A percentile compares a stretch with the other conserved stretches of the same genome.
These are phyloP conservation scores for Pyricularia grisea DNA, from an alignment of 2,329 filamentous ascomycete genomes.

Conservation along the genomic window DNA sequence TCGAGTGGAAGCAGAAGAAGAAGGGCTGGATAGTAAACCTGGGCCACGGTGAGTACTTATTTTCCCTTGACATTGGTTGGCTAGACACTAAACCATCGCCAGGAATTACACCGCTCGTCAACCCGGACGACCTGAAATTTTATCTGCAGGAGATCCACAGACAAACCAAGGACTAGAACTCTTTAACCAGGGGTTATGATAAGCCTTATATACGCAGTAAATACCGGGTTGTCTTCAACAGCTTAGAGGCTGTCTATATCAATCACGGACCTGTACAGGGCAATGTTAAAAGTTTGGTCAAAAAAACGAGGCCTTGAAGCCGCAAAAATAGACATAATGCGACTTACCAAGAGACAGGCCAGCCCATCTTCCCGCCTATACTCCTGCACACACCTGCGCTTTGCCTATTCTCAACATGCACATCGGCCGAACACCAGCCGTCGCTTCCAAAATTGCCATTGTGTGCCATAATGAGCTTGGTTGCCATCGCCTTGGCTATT, in stretches of 20 bases:
- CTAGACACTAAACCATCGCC: background rate
- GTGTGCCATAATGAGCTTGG: slow-evolving; percentile 46
- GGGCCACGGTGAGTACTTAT: slow-evolving; percentile 64
- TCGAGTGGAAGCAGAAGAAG: slow-evolving; percentile 63
- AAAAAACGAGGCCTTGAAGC: background rate
- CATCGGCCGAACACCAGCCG: slow-evolving; percentile 52
- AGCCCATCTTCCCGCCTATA: slow-evolving; percentile 45
- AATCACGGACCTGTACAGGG: slow-evolving; percentile 11
- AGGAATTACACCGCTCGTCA: slow-evolving; percentile 91
- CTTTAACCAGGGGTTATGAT: background rate
- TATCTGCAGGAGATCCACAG: slow-evolving; percentile 90
- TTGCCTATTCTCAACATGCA: slow-evolving; percentile 47
- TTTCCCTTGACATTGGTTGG: background rate
- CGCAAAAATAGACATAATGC: background rate
- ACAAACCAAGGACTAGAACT: slow-evolving; percentile 32
- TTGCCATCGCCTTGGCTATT: slow-evolving; percentile 51
- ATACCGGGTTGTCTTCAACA: background rate
- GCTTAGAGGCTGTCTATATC: slow-evolving; percentile 11
- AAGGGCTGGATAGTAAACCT: slow-evolving; percentile 96
- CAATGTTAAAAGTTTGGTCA: background rate
- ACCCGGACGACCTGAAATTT: slow-evolving; percentile 87
- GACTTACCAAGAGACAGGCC: slow-evolving; percentile 48
- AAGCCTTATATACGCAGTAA: background rate
- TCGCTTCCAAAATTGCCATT: slow-evolving; percentile 32
- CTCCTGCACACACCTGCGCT: slow-evolving; percentile 55